Base-by-base conservation (phyloP, 768 basidiomycete species). In the Leucogyrophana mollusca region DNA sequence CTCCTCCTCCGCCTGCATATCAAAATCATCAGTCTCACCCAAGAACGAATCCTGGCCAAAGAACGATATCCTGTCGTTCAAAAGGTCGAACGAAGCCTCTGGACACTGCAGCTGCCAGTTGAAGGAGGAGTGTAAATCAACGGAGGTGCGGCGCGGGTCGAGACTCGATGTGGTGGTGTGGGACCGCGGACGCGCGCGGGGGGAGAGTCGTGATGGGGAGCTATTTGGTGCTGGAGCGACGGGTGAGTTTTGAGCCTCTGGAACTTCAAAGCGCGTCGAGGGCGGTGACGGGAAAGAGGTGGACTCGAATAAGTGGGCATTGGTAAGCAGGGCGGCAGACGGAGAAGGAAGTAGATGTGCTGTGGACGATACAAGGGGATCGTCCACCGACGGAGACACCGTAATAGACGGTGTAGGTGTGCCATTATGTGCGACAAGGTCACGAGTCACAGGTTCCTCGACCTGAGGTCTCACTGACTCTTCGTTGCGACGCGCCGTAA, bases 21-120 rank as follows among this genome's bases (percentile, higher is more conserved):
- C 60, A 30, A 68, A 45, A 16, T 56, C 54, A 23, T 58, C 55
- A n/a, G 57, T 54, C 20, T 58, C 58, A 8, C 48, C 37, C 51
- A 52, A 54, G 40, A 62, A 60, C 6, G 61, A 56, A 35, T 67
- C 65, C 21, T 56, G 59, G 4, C 56, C 55, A 4, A 68, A 54
- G 54, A 68, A 67, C 9, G 67, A 66, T 18, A 68, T 60, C 45
- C 59, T 60, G 50, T 68, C 67, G 50, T 68, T 68, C 24, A 68
- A 43, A 30, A 67, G 50, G 44, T 68, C 64, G 21, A 68, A 68
- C 9, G 65, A 66, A 53, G 63, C 59, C 11, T 68, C 67, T 2
- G 55, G 53, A 9, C 59, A 64, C 41, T 66, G 60, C 43, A 68
- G 51, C 33, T 66, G 67, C 38, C 66, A 51, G 43, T 60, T 60